phyloP scores from a whole-genome alignment of 805 yeast species.

The Yarrowia hollandica region DNA sequence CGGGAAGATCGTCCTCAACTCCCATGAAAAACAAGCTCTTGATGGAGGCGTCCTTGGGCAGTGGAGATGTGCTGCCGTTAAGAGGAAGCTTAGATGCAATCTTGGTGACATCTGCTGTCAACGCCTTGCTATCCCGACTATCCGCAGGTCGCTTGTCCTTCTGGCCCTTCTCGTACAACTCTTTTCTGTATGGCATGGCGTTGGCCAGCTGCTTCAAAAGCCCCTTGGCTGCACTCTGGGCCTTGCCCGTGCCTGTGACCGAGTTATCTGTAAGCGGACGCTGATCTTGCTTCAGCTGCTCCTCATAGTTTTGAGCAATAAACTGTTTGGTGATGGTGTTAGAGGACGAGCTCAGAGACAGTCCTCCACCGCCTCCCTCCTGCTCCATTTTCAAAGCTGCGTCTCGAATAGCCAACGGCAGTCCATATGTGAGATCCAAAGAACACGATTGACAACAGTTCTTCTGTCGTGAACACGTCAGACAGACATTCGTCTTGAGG shows the following conservation, averaged over 20 bases:
- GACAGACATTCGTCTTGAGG: constrained; percentile 63
- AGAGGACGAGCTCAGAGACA: constrained; percentile 47
- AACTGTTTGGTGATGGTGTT: constrained; percentile 57
- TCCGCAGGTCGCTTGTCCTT: constrained; percentile 18
- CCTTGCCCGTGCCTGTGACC: constrained; percentile 37
- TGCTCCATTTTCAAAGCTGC: constrained; percentile 75
- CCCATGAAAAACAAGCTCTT: constrained; percentile 76
- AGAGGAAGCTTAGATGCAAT: constrained; percentile 64
- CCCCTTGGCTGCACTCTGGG: constrained; percentile 49
- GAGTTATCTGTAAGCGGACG: constrained; percentile 32
- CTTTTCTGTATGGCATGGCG: constrained; percentile 39
- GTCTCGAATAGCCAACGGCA: constrained; percentile 78
- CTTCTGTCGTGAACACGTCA: constrained; percentile 72
- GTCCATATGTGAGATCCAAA: constrained; percentile 75
- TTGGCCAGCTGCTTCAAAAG: constrained; percentile 53
- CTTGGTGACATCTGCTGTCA: constrained; percentile 50
- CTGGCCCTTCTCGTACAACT: constrained; percentile 29
- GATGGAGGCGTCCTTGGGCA: constrained; percentile 47
- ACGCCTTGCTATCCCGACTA: constrained; percentile 33
- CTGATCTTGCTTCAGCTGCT: constrained; percentile 36
- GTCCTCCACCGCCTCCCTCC: constrained; percentile 41
- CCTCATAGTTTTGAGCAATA: constrained; percentile 53
- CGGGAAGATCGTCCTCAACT: constrained; percentile 63
- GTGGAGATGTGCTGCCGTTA: constrained; percentile 48
- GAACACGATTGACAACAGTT: constrained; percentile 89